Percentiles rank a stretch among this genome's conserved stretches.
phyloP scores from a whole-genome alignment of 169 alveolate species.

The Cryptosporidium ubiquitum region DNA sequence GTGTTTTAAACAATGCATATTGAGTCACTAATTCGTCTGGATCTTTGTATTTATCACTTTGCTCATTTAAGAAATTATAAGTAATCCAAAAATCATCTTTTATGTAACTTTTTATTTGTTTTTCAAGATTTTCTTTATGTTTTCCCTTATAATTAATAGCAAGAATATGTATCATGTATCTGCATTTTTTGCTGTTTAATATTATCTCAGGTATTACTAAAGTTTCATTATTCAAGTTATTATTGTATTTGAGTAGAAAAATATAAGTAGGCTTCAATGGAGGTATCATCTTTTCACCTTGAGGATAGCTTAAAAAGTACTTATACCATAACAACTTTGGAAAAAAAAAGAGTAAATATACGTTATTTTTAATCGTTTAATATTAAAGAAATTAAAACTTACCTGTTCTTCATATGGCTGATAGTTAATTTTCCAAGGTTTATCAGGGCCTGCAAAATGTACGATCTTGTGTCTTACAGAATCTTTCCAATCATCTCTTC shows the following conservation, averaged over 20 bases:
- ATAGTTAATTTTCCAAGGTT: slow-evolving; percentile 64
- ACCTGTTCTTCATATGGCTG: slow-evolving; percentile 73
- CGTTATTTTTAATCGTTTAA: not conserved
- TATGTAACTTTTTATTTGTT: not conserved
- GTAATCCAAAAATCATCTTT: slow-evolving; percentile 38
- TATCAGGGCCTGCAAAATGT: slow-evolving; percentile 70
- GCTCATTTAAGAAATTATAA: not conserved
- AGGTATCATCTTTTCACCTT: slow-evolving; percentile 28
- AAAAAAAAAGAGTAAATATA: not conserved
- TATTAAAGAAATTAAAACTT: not conserved
- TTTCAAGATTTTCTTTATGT: not conserved
- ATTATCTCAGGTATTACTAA: slow-evolving; percentile 21
- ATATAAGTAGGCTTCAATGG: slow-evolving; percentile 42
- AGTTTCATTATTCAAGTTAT: not conserved
- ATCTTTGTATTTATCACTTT: not conserved
- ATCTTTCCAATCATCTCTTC: slow-evolving; percentile 48
- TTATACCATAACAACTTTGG: slow-evolving; percentile 54
- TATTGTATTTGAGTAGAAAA: slow-evolving; percentile 8
- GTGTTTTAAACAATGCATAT: not conserved
- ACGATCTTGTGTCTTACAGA: slow-evolving; percentile 39
- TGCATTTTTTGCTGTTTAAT: slow-evolving; percentile 1
- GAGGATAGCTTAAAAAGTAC: slow-evolving; percentile 27
- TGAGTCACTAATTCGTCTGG: not conserved
- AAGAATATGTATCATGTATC: slow-evolving; percentile 57
- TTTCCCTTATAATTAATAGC: slow-evolving; percentile 46